Conservation (phyloP, 148 eudicot species). For the Spergularia marina region DNA sequence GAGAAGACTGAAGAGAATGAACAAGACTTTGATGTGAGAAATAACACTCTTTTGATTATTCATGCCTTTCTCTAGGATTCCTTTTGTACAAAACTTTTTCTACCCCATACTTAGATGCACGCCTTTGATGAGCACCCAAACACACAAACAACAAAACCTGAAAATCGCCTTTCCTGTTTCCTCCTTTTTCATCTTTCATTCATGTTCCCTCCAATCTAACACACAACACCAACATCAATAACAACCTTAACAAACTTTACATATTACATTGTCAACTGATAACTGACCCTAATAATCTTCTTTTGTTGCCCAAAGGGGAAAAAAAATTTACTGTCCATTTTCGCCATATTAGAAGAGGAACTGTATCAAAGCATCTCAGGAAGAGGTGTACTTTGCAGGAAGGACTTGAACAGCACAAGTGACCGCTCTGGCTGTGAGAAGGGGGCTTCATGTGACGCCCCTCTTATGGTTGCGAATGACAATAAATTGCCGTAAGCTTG, state of each 20-base stretch:
- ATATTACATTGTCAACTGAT: constrained; percentile 21
- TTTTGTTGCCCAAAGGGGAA: not conserved
- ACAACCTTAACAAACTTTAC: constrained; percentile 22
- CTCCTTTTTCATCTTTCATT: constrained; percentile 6
- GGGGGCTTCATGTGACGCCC: constrained; percentile 90
- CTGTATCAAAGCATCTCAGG: constrained; percentile 47
- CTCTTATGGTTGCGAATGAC: constrained; percentile 83
- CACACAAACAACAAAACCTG: constrained; percentile 14
- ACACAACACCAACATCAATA: constrained; percentile 8
- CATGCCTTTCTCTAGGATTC: constrained; percentile 17
- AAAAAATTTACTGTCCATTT: constrained; percentile 8
- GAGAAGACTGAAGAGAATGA: not conserved
- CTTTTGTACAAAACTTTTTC: constrained; percentile 28
- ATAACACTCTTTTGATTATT: not conserved
- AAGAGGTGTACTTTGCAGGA: constrained; percentile 60
- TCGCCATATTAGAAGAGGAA: not conserved
- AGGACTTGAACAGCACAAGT: constrained; percentile 72
- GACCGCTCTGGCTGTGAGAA: constrained; percentile 89
- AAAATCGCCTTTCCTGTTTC: constrained; percentile 14
- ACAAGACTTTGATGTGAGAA: not conserved
- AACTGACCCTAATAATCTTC: constrained; percentile 11
- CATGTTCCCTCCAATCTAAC: constrained; percentile 20
- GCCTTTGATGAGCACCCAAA: constrained; percentile 19
- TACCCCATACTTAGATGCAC: constrained; percentile 21
- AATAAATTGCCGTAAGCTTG: constrained; percentile 62